phyloP scores from a whole-genome alignment of 805 yeast genomes.

The Wickerhamiella occidentalis region DNA sequence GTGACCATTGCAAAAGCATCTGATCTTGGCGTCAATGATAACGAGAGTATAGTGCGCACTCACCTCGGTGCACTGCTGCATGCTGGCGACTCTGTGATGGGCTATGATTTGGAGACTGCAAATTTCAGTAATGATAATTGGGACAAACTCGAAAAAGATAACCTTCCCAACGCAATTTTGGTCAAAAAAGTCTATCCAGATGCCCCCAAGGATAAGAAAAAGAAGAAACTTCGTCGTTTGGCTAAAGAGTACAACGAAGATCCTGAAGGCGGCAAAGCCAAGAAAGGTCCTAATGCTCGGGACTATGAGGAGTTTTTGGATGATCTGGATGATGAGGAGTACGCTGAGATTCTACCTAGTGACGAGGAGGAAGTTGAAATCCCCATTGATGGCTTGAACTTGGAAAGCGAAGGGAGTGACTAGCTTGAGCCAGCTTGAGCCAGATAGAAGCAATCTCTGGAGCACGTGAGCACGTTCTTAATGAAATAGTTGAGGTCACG shows the following conservation, averaged over 20 bases:
- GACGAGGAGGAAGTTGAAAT: conserved; percentile 6
- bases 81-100: conserved; percentile 92
- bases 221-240: conserved; percentile 93
- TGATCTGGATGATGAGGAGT: conserved; percentile 79
- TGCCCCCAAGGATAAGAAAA: conserved; percentile 57
- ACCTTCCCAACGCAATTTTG: conserved; percentile 62
- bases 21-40: conserved; percentile 80
- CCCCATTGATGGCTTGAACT: conserved; percentile 5
- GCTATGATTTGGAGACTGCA: conserved; percentile 73
- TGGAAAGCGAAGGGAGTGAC: conserved; percentile 3
- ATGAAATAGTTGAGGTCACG: too few relatives aligned
- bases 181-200: conserved; percentile 86
- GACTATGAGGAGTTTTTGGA: conserved; percentile 81
- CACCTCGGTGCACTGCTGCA: conserved; percentile 91
- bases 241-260: conserved; percentile 89
- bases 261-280: conserved; percentile 71
- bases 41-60: conserved; percentile 70
- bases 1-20: conserved; percentile 79
- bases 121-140: conserved; percentile 49
- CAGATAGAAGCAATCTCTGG: too few relatives aligned
- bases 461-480: too few relatives aligned
- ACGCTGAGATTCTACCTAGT: conserved; percentile 47
- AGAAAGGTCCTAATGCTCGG: conserved; percentile 60
- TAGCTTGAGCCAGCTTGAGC: too few relatives aligned
- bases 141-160: conserved; percentile 31